Evolutionary conservation across 257 asterid species (phyloP).

Genomic region (Henckelia pumila): DNA sequence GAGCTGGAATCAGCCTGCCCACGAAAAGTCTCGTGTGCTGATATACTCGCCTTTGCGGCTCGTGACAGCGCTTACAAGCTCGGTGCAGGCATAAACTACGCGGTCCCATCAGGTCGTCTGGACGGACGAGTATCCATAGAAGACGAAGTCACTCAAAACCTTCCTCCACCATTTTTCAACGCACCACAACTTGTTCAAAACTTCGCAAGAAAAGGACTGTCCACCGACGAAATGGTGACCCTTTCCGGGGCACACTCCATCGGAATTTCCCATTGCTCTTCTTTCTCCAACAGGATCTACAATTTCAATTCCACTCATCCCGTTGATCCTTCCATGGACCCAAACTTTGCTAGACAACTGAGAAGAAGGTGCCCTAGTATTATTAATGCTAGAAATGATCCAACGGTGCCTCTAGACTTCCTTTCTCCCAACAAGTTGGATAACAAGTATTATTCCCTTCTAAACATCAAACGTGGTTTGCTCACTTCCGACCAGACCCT

Average conservation of each 20-base stretch:
- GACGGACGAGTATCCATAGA: constrained; percentile 32
- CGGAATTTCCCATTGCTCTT: constrained; percentile 36
- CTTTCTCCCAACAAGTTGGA: constrained; percentile 41
- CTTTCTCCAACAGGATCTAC: constrained; percentile 25
- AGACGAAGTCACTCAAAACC: constrained; percentile 24
- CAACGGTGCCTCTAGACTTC: constrained; percentile 27
- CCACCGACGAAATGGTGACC: constrained; percentile 39
- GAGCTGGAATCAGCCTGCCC: constrained; percentile 40
- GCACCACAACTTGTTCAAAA: constrained; percentile 24
- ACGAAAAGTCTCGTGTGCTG: constrained; percentile 42
- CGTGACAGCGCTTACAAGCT: constrained; percentile 32
- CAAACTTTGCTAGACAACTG: constrained; percentile 20
- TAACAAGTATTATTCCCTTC: constrained; percentile 31
- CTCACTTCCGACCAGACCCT: constrained; percentile 38
- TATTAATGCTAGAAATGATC: not conserved
- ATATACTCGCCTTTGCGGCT: constrained; percentile 41
- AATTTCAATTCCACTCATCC: constrained; percentile 24
- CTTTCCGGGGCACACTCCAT: constrained; percentile 56
- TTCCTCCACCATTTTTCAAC: constrained; percentile 27
- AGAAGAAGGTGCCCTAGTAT: constrained; percentile 15
- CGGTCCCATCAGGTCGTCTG: constrained; percentile 42
- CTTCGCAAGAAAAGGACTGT: constrained; percentile 37
- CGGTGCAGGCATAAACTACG: constrained; percentile 33
- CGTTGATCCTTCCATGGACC: constrained; percentile 37
- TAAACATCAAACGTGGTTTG: constrained; percentile 28